These are phyloP conservation scores for Colletotrichum gigasporum DNA, from an alignment of 2,329 filamentous ascomycete species.

Conservation along the genomic window DNA sequence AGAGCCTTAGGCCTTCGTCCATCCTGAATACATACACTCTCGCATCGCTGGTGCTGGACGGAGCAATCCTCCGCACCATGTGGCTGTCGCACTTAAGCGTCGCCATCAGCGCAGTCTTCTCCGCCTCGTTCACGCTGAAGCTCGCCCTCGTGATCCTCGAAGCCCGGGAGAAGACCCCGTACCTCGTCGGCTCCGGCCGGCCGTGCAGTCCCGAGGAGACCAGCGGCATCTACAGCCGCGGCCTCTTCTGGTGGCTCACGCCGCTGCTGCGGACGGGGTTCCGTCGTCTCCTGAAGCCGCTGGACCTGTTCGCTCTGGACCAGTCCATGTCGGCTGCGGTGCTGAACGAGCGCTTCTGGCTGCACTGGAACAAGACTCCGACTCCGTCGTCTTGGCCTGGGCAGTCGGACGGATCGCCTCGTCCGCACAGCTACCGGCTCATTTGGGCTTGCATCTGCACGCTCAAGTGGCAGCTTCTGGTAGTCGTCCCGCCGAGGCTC, in stretches of 20 bases:
- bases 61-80: slow-evolving; percentile 44
- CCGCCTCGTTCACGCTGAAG: slow-evolving; percentile 47
- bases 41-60: slow-evolving; percentile 44
- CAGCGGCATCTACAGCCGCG: slow-evolving; percentile 47
- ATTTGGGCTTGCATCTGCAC: slow-evolving; percentile 39
- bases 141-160: slow-evolving; percentile 47
- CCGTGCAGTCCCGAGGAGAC: slow-evolving; percentile 46
- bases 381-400: slow-evolving; percentile 30
- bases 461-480: slow-evolving; percentile 40
- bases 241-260: slow-evolving; percentile 49
- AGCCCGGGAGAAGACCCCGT: slow-evolving; percentile 47
- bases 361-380: slow-evolving; percentile 41
- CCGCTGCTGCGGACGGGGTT: slow-evolving; percentile 44
- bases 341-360: slow-evolving; percentile 42
- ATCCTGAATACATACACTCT: slow-evolving; percentile 45
- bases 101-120: slow-evolving; percentile 45
- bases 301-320: slow-evolving; percentile 41
- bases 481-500: slow-evolving; percentile 43
- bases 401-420: background rate
- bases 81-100: slow-evolving; percentile 39
- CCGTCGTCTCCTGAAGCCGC: slow-evolving; percentile 42
- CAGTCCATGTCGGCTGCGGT: slow-evolving; percentile 43
- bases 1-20: slow-evolving; percentile 43
- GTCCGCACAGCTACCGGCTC: slow-evolving; percentile 33
- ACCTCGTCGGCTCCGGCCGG: slow-evolving; percentile 40